A percentile compares a stretch with the other conserved stretches of the same genome.
Evolutionary conservation across 257 asterid genomes (phyloP).

Genomic region (Fraxinus pennsylvanica): DNA sequence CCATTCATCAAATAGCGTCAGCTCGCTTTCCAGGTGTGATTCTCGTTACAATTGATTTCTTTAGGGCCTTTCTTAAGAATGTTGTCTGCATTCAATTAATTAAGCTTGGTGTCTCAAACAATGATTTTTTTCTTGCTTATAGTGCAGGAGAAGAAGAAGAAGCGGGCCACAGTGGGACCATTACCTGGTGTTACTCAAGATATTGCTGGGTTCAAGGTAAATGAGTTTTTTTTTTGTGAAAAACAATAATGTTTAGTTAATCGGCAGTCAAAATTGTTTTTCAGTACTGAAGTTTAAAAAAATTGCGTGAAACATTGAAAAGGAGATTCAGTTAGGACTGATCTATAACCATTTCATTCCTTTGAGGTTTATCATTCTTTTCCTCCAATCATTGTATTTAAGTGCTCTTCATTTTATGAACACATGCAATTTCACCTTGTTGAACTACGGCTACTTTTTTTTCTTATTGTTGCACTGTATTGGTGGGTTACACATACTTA

Average conservation of each 20-base stretch:
- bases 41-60: slow-evolving; percentile 21
- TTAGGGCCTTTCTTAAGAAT: neutral
- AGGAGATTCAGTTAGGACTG: neutral
- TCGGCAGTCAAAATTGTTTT: neutral
- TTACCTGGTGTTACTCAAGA: slow-evolving; percentile 98
- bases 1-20: slow-evolving; percentile 81
- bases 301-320: neutral
- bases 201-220: slow-evolving; percentile 93
- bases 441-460: neutral
- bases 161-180: slow-evolving; percentile 89
- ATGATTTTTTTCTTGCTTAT: slow-evolving; percentile 46
- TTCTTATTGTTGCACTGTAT: neutral
- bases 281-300: neutral
- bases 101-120: slow-evolving; percentile 9
- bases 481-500: neutral
- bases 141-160: slow-evolving; percentile 84
- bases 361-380: neutral
- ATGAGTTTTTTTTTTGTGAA: neutral
- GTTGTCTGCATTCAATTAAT: slow-evolving; percentile 18
- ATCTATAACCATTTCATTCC: no score
- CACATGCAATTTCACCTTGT: neutral
- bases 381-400: neutral
- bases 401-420: neutral
- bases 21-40: slow-evolving; percentile 75
- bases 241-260: neutral